Evolutionary conservation across 129 eudicot genomes (phyloP).

Genomic region (Flaveria bidentis): DNA sequence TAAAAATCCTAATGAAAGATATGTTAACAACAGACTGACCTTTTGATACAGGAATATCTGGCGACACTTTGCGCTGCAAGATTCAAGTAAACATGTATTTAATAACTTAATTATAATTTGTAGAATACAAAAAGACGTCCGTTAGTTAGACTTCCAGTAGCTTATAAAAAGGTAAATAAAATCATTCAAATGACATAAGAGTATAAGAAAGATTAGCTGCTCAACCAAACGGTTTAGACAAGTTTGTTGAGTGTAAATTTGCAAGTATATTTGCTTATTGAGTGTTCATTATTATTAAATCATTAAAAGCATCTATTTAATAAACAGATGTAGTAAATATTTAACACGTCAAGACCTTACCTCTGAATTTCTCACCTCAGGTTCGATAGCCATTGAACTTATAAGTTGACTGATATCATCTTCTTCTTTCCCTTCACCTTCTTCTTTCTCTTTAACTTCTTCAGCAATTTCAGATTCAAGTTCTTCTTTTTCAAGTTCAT

Average conservation of each 20-base stretch:
- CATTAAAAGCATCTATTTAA: not conserved
- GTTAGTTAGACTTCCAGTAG: constrained; percentile 7
- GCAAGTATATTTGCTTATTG: constrained; percentile 13
- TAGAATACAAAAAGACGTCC: not conserved
- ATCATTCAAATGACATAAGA: not conserved
- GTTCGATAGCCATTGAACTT: constrained; percentile 29
- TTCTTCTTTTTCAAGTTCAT: constrained; percentile 88
- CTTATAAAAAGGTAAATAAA: constrained; percentile 12
- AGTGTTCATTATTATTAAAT: constrained; percentile 22
- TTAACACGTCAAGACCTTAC: constrained; percentile 30
- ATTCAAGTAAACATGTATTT: constrained; percentile 17
- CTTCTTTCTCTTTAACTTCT: constrained; percentile 48
- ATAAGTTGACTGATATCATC: constrained; percentile 29
- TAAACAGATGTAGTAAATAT: not conserved
- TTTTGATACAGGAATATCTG: constrained; percentile 34
- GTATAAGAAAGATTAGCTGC: constrained; percentile 21
- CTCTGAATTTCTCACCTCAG: constrained; percentile 37
- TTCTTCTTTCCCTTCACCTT: constrained; percentile 20
- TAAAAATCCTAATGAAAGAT: constrained; percentile 1
- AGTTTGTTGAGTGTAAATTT: constrained; percentile 19
- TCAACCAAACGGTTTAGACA: constrained; percentile 26
- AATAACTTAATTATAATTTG: not conserved
- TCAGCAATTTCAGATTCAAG: constrained; percentile 55
- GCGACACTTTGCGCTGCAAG: constrained; percentile 49
- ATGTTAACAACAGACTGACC: constrained; percentile 42